These are phyloP conservation scores for Aureobasidium sp. DNA, from an alignment of 2,329 filamentous ascomycete species.

Conservation along the genomic window DNA sequence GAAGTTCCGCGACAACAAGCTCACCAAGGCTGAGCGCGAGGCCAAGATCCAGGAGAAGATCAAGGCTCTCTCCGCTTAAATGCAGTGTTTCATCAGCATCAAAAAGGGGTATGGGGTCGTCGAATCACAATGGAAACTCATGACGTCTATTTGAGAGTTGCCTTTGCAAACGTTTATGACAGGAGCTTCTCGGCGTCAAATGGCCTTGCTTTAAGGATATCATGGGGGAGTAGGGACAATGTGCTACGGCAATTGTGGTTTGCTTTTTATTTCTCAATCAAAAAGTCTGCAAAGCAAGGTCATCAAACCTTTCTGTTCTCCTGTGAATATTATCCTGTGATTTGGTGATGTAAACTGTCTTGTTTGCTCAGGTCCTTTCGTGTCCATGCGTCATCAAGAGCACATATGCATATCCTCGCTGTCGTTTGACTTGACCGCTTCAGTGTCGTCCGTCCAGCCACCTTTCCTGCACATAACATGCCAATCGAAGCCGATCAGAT, in stretches of 20 bases:
- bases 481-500: too few relatives aligned
- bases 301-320: constrained; percentile 8
- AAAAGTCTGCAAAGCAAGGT: constrained; percentile 17
- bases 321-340: neutral
- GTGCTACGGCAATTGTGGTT: constrained; percentile 15
- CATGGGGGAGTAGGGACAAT: constrained; percentile 12
- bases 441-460: neutral
- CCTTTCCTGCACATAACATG: neutral
- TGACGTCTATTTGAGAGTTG: constrained; percentile 10
- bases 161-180: constrained; percentile 6
- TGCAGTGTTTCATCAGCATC: constrained; percentile 9
- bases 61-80: constrained; percentile 53
- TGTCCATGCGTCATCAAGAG: neutral
- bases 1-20: constrained; percentile 76
- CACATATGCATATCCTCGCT: neutral
- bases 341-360: neutral
- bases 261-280: constrained; percentile 13
- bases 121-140: neutral
- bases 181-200: constrained; percentile 15
- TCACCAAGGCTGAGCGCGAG: constrained; percentile 75
- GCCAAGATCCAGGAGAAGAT: constrained; percentile 86
- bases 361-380: neutral
- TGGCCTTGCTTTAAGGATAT: constrained; percentile 17
- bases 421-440: too few relatives aligned
- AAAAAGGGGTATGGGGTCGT: constrained; percentile 16